Percentiles rank a stretch among this genome's conserved stretches.
Evolutionary conservation across 768 basidiomycete genomes (phyloP).

Genomic region (Tephrocybe sp.): DNA sequence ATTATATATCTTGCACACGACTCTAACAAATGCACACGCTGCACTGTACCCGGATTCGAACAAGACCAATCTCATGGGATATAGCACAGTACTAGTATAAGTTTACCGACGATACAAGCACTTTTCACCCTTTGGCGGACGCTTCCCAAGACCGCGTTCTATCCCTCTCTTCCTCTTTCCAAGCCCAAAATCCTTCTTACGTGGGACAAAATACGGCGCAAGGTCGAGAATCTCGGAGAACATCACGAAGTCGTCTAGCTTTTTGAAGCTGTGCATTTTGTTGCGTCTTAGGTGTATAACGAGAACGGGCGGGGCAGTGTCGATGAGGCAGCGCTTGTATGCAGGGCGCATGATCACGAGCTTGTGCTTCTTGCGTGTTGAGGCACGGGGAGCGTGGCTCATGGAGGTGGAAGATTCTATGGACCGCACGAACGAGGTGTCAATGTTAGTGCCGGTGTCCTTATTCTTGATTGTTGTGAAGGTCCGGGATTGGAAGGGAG

Average conservation of each 20-base stretch:
- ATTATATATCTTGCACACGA: too few species aligned
- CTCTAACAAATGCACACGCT: too few species aligned
- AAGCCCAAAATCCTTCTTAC: constrained; percentile 67
- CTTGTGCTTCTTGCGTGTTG: constrained; percentile 29
- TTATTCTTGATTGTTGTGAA: constrained; percentile 24
- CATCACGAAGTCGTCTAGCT: constrained; percentile 87
- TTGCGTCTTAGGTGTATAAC: constrained; percentile 89
- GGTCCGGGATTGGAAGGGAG: constrained; percentile 4
- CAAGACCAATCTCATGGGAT: too few species aligned
- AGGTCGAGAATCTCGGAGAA: constrained; percentile 90
- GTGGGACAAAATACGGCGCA: constrained; percentile 83
- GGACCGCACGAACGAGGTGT: constrained; percentile 28
- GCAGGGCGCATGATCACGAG: constrained; percentile 81
- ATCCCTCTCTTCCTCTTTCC: constrained; percentile 30
- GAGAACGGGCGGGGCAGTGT: constrained; percentile 80
- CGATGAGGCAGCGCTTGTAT: constrained; percentile 94
- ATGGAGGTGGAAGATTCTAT: constrained; percentile 14
- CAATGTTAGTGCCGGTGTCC: constrained; percentile 45
- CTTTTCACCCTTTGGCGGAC: constrained; percentile 26
- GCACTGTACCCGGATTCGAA: too few species aligned
- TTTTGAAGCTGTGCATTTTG: constrained; percentile 74
- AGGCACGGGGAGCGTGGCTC: not conserved
- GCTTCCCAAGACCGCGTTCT: not conserved
- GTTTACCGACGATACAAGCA: constrained; percentile 75
- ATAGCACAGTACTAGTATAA: too few species aligned